Base-by-base conservation (phyloP, 805 yeast genomes). In the Candida oleophila region DNA sequence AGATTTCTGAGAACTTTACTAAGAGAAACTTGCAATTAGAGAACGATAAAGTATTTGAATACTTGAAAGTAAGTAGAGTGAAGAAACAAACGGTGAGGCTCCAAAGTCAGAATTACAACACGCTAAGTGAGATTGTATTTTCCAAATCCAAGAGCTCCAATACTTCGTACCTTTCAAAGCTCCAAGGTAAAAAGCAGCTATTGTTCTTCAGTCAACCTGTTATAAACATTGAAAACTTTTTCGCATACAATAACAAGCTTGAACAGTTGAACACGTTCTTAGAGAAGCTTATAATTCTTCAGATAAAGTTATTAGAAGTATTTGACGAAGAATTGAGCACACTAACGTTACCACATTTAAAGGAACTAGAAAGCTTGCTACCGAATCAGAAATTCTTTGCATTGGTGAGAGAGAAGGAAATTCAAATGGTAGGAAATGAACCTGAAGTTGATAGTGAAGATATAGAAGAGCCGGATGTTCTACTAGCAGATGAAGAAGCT, bases 331-430 rank as follows among this genome's bases (percentile, higher is more conserved):
- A 20, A 11, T 16, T 38, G 20, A 16, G 22, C 12, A 16, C 19
- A 22, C 22, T 55, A 3, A 38, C 51, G 18, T 41, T 64, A 12
- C 69, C 68, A 1, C 62, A 68, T 36, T 44, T 63, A n/a, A 42
- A 45, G 7, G 68, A 64, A 42, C 48, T 64, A 25, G 28, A 16
- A 11, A 45, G 36, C 20, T 55, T 47, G 32, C 45, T 64, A 16
- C 69, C 69, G 1, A 55, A 57, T 42, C 39, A 56, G 8, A 54
- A 51, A 11, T 63, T 62, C 47, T 62, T 56, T 35, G 53, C 58
- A 20, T 52, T 68, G 19, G 63, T 72, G 3, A 66, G 65, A 42
- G 57, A 57, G 36, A 69, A 68, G 45, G 71, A 69, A 49, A 49
- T 55, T 42, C 50, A 59, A 41, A 55, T 71, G 52, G 38, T 59